Evolutionary conservation across 352 stramenopile genomes (phyloP), one percentile per base, ranked within the genome.

Genomic region (Phytophthora melonis): DNA sequence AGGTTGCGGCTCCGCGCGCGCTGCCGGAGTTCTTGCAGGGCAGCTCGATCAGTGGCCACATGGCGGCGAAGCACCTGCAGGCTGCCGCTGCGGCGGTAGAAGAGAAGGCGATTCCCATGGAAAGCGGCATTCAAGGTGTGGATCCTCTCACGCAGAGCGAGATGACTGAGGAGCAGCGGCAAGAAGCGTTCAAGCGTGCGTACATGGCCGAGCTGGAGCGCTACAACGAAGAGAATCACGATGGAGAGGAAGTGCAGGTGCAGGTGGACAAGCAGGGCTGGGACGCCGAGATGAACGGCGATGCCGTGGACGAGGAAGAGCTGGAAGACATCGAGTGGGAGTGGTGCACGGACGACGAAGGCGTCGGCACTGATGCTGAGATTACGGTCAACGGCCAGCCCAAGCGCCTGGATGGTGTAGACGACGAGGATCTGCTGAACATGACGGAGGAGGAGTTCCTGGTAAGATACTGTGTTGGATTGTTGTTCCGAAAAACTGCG

Each of bases 401-500:
- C 19, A 95, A 94, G 70, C 76, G 77, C 21, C 74, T 95, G 30
- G 80, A 89, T 57, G 79, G 79, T 18, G 75, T 97, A 32, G 88
- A 93, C 34, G 90, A 97, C 50, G 75, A 93, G 32, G 90, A 97
- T 71, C 68, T 97, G 43, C 78, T 92, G 21, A 83, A 83, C 39
- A 96, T 97, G 90, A 94, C 87, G 14, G 78, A 92, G 50, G 84
- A 94, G 45, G 90, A 97, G 65, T 97, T 96, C 70, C 63, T 95
- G 84, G 89, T 95, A 79, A 52, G 83, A 36, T 73, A 18, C 6
- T 45, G 47, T 32, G 14, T 25, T 30, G 49, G 21, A 8, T 62
- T 59, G 14, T 36, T 14, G 3, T 14, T 23, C 2, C 32, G 7
- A 18, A n/a, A 19, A 10, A 21, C 14, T 49, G 30, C 34, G 23